Conservation (phyloP, 768 basidiomycete genomes). For the Mrakia blollopis region DNA sequence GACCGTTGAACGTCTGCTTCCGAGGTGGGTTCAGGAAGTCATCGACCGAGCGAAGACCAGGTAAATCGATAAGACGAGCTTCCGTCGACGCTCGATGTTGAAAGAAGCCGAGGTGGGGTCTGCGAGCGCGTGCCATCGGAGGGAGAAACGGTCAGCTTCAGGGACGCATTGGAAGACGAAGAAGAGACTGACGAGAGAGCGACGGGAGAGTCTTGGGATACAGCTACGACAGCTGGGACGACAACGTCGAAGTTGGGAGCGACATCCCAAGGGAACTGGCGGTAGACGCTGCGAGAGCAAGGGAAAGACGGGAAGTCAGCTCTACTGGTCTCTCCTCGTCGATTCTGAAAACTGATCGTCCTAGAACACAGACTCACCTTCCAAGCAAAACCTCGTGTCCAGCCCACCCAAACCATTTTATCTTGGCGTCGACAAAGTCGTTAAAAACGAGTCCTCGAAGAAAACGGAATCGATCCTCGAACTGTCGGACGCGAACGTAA, state of each 20-base stretch:
- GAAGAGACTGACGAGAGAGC: conserved; percentile 13
- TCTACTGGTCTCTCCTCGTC: neutral
- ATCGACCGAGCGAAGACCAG: neutral
- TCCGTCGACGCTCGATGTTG: conserved; percentile 9
- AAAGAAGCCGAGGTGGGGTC: conserved; percentile 14
- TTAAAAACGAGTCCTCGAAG: conserved; percentile 31
- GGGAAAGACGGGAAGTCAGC: neutral
- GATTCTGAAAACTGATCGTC: too few species aligned
- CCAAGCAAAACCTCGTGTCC: conserved; percentile 29
- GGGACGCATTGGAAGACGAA: too few species aligned
- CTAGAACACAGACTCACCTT: conserved; percentile 12
- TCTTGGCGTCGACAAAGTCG: conserved; percentile 10
- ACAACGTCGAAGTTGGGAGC: conserved; percentile 19
- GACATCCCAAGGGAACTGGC: conserved; percentile 25
- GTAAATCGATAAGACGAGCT: neutral
- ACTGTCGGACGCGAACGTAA: neutral
- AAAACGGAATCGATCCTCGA: conserved; percentile 27
- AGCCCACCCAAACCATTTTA: conserved; percentile 32
- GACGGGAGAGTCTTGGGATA: neutral
- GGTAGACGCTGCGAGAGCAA: neutral
- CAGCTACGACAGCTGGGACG: neutral
- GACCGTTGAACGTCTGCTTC: neutral
- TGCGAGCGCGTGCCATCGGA: neutral
- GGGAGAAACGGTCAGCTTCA: neutral
- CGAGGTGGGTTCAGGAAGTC: neutral